phyloP scores from a whole-genome alignment of 1,284 basidiomycete species.

The Cutaneotrichosporon sp. region DNA sequence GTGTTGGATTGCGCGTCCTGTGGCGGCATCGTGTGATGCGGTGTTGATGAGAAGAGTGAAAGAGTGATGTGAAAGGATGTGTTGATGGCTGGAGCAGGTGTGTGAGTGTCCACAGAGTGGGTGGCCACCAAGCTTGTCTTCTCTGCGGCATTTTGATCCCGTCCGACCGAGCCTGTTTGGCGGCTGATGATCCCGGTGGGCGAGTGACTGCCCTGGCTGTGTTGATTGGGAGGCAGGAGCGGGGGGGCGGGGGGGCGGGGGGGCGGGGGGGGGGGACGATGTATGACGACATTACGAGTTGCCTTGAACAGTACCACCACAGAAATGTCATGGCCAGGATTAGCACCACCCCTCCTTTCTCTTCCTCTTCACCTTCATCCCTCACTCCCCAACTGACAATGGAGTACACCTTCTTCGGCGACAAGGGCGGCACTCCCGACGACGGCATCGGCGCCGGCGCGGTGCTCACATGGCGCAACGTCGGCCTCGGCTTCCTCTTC shows the following conservation, averaged over 20 bases:
- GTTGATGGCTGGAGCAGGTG: not conserved
- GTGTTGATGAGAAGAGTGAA: not conserved
- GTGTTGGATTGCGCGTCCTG: constrained; percentile 15
- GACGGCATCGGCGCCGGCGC: constrained; percentile 29
- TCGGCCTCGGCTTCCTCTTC: constrained; percentile 71
- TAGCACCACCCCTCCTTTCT: not conserved
- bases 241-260: too few relatives aligned
- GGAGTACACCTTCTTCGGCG: not conserved
- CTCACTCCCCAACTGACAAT: not conserved
- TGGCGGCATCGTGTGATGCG: not conserved
- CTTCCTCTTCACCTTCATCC: not conserved
- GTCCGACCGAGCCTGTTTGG: too few relatives aligned
- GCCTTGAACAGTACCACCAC: not conserved
- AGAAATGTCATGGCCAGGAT: not conserved
- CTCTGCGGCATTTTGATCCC: too few relatives aligned
- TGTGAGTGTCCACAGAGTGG: too few relatives aligned
- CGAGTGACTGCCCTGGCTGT: too few relatives aligned
- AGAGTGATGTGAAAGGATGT: not conserved
- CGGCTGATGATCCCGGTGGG: too few relatives aligned
- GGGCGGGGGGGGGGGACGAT: too few relatives aligned
- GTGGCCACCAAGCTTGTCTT: too few relatives aligned
- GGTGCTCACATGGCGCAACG: constrained; percentile 65
- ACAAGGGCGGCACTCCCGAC: not conserved
- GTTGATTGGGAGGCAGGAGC: too few relatives aligned
- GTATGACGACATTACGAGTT: not conserved